Base-by-base conservation (phyloP, 352 stramenopile species). In the Phytophthora fragariaefolia region DNA sequence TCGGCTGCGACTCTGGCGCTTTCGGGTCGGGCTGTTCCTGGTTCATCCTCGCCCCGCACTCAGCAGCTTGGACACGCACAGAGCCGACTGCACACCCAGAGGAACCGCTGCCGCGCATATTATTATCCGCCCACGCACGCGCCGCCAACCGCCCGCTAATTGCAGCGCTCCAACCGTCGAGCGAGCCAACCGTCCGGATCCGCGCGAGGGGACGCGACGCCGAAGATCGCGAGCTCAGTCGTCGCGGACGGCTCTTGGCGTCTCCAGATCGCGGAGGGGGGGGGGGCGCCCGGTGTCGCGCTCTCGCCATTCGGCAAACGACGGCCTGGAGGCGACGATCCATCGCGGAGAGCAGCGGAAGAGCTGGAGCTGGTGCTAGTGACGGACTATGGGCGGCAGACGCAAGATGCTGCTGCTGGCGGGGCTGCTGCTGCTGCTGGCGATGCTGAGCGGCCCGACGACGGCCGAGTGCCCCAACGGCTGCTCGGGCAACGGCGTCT, bases 401-500 rank as follows among this genome's bases (percentile, higher is more conserved):
- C 43, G 58, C 54, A 69, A 63, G 27, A 49, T 59, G 28, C 15
- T 73, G 32, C 30, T 66, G n/a, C 36, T 46, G 15, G 50, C 63
- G 17, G 54, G 49, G 10, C 38, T 71, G 20, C 26, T 80, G 49
- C 36, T 84, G 13, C 30, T 77, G 7, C 13, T 83, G 22, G 59
- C 36, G 22, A 12, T 80, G 6, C 69, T 73, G 5, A 71, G 9
- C 54, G 27, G 27, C 50, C 58, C 58, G 42, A 70, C 47, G 6
- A 46, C 38, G 1, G 81, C 77, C 28, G 86, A 92, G 55, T 94
- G 86, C 36, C 86, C 86, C 13, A 86, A 93, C 45, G 89, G 90
- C 17, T 97, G 90, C 79, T 93, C 85, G 0, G 80, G 79, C 46
- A 90, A 92, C 45, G 91, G 91, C 53, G 77, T 86, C 32, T 97